Conservation (phyloP, 1,139 yeast species). For the Magnusiomyces ingens region DNA sequence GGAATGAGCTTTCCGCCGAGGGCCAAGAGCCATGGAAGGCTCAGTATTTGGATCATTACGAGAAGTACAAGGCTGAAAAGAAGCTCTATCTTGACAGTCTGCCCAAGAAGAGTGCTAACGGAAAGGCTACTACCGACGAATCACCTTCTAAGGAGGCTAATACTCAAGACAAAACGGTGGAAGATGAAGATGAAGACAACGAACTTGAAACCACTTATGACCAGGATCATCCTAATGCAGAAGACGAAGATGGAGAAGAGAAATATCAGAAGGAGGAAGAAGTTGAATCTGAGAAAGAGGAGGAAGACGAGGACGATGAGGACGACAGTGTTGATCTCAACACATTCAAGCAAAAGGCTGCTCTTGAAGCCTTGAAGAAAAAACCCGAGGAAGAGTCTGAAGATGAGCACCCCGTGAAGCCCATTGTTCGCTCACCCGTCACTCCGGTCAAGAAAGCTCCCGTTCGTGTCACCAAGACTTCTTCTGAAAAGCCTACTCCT, state of each 20-base stretch:
- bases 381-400: not conserved
- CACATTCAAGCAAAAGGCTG: slow-evolving; percentile 1
- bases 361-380: slow-evolving; percentile 1
- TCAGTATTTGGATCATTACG: slow-evolving; percentile 60
- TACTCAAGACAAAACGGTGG: slow-evolving; percentile 15
- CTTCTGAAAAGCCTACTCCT: not conserved
- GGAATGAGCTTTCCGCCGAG: slow-evolving; percentile 61
- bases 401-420: not conserved
- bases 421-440: not conserved
- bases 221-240: slow-evolving; percentile 6
- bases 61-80: slow-evolving; percentile 55
- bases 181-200: slow-evolving; percentile 13
- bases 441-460: slow-evolving; percentile 1
- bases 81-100: slow-evolving; percentile 26
- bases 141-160: slow-evolving; percentile 6
- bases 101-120: no score
- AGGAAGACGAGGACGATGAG: slow-evolving; percentile 7
- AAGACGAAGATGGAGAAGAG: slow-evolving; percentile 4
- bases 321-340: slow-evolving; percentile 1
- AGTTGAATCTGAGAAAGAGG: slow-evolving; percentile 2
- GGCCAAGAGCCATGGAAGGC: slow-evolving; percentile 74
- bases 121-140: not conserved
- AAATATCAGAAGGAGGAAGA: not conserved
- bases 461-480: not conserved
- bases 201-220: slow-evolving; percentile 8